Conservation (phyloP, 1,284 basidiomycete species). For the Ustilago curta region DNA sequence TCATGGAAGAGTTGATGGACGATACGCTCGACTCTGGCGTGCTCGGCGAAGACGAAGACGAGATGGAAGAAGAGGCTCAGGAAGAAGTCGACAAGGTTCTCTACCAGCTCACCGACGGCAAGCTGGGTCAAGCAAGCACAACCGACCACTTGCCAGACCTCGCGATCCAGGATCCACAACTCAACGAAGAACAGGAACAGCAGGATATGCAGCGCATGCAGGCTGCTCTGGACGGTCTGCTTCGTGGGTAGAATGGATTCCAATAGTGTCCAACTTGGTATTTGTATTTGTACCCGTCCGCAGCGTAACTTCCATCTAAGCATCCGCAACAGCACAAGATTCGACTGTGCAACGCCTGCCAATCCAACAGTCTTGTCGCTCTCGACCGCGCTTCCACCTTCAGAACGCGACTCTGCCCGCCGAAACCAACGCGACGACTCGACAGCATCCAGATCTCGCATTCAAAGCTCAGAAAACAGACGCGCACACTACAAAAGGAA, state of each 20-base stretch:
- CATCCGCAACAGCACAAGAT: background rate
- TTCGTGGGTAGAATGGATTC: conserved; percentile 48
- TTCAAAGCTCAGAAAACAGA: background rate
- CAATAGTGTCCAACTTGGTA: background rate
- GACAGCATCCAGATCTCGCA: background rate
- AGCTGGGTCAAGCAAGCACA: conserved; percentile 71
- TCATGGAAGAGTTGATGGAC: conserved; percentile 71
- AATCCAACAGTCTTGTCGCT: background rate
- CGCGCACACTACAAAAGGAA: conserved; percentile 9
- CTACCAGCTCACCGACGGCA: conserved; percentile 94
- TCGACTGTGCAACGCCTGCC: background rate
- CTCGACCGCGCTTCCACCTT: too few species aligned
- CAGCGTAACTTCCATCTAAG: background rate
- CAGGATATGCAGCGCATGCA: conserved; percentile 67
- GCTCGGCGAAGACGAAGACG: conserved; percentile 81
- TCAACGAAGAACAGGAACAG: conserved; percentile 51
- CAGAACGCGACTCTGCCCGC: background rate
- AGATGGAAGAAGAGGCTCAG: conserved; percentile 95
- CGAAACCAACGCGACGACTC: background rate
- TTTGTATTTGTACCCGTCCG: conserved; percentile 8
- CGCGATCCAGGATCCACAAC: conserved; percentile 42
- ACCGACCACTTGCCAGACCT: conserved; percentile 59
- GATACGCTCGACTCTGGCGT: conserved; percentile 70
- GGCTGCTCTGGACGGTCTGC: conserved; percentile 63
- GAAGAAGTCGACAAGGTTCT: conserved; percentile 97